phyloP scores from a whole-genome alignment of 2,329 filamentous ascomycete species.

The Xylaria hypoxylon region DNA sequence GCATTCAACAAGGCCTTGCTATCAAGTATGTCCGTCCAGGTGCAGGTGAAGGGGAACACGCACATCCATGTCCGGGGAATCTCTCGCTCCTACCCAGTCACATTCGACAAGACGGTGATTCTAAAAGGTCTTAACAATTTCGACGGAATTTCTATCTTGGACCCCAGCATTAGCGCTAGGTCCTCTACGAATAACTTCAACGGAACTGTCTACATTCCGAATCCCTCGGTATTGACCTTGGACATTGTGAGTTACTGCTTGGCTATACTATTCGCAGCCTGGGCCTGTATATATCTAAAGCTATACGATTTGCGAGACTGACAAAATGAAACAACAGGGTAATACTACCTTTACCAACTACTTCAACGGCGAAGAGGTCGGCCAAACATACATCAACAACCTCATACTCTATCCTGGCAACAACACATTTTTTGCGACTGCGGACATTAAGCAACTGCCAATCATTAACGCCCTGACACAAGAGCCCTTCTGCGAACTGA shows the following conservation, averaged over 20 bases:
- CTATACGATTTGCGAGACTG: background rate
- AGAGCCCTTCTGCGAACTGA: conserved; percentile 62
- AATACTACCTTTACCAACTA: conserved; percentile 72
- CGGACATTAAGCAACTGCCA: conserved; percentile 62
- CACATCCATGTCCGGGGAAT: conserved; percentile 64
- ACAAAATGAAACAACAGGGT: conserved; percentile 57
- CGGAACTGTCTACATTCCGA: conserved; percentile 70
- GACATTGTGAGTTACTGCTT: conserved; percentile 65
- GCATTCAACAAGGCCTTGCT: conserved; percentile 68
- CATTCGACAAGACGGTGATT: conserved; percentile 67
- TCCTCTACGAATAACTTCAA: conserved; percentile 68
- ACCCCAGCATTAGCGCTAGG: conserved; percentile 60
- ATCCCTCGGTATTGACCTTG: conserved; percentile 72
- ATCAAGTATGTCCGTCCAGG: conserved; percentile 60
- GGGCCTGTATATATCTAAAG: conserved; percentile 31
- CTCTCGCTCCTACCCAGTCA: conserved; percentile 60
- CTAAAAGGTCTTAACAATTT: conserved; percentile 67
- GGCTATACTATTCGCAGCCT: background rate
- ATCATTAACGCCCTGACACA: conserved; percentile 59
- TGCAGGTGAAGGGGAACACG: conserved; percentile 65
- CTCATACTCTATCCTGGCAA: conserved; percentile 68
- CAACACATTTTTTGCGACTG: conserved; percentile 67
- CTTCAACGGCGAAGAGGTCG: conserved; percentile 64
- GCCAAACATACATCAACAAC: conserved; percentile 68
- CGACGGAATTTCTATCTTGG: conserved; percentile 63